Percentiles rank a stretch among this genome's conserved stretches.
These are phyloP conservation scores for Pythium phragmiticola DNA, from an alignment of 352 stramenopile species.

Conservation along the genomic window DNA sequence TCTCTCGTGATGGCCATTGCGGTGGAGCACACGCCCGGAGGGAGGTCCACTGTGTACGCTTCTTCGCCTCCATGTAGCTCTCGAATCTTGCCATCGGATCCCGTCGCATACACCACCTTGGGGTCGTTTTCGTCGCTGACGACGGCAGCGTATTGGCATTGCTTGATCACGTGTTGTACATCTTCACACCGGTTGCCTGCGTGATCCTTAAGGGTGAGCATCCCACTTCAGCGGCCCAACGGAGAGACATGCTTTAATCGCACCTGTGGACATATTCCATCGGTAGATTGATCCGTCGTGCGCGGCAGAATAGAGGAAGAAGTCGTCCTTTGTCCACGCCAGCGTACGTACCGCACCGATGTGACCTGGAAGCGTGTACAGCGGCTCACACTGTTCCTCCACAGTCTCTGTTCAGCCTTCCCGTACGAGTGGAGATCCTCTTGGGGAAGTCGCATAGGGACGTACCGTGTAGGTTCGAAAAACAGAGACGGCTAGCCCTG, in stretches of 20 bases:
- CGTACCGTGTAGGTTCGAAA: slow-evolving; percentile 67
- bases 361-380: slow-evolving; percentile 79
- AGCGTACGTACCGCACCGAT: slow-evolving; percentile 72
- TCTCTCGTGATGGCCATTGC: slow-evolving; percentile 62
- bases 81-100: slow-evolving; percentile 67
- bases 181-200: slow-evolving; percentile 64
- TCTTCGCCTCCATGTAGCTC: slow-evolving; percentile 67
- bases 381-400: slow-evolving; percentile 38
- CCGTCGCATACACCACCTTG: slow-evolving; percentile 49
- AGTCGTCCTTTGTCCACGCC: slow-evolving; percentile 70
- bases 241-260: not conserved
- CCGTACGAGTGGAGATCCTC: too few relatives aligned
- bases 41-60: slow-evolving; percentile 45
- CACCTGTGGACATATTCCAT: slow-evolving; percentile 54
- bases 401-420: too few relatives aligned
- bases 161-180: slow-evolving; percentile 73
- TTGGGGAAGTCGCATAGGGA: not conserved
- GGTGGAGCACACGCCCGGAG: slow-evolving; percentile 39
- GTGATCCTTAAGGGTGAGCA: too few relatives aligned
- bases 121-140: slow-evolving; percentile 51
- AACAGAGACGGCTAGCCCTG: slow-evolving; percentile 59
- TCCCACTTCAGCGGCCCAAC: too few relatives aligned
- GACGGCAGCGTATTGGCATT: slow-evolving; percentile 68
- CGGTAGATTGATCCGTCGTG: slow-evolving; percentile 83
- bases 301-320: slow-evolving; percentile 70